Percentiles rank a stretch among this genome's conserved stretches.
Conservation (phyloP, 257 asterid genomes). For the Scutellaria minor region DNA sequence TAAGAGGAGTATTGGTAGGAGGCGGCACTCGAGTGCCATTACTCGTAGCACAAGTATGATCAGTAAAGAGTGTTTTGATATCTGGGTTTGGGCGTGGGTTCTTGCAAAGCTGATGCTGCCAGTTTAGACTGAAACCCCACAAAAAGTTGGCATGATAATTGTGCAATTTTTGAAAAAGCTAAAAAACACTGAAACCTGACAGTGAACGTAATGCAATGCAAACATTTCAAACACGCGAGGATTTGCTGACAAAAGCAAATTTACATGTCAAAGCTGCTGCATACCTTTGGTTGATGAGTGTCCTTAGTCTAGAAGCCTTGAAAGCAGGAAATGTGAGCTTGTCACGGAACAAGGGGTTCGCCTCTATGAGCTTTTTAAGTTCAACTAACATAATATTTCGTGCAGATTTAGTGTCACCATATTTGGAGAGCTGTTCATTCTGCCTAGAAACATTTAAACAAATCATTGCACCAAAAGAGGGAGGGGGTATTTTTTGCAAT, state of each 20-base stretch:
- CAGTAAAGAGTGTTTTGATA: conserved; percentile 86
- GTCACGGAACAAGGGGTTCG: conserved; percentile 91
- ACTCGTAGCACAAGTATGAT: conserved; percentile 81
- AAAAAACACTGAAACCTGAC: conserved; percentile 21
- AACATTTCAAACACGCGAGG: conserved; percentile 21
- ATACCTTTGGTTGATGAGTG: conserved; percentile 92
- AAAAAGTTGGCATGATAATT: conserved; percentile 26
- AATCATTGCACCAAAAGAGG: conserved; percentile 18
- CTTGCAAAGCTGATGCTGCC: conserved; percentile 99
- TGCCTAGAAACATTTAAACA: conserved; percentile 59
- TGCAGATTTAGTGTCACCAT: conserved; percentile 94
- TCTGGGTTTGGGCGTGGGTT: conserved; percentile 96
- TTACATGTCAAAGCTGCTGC: conserved; percentile 23
- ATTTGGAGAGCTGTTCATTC: conserved; percentile 96
- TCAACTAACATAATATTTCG: conserved; percentile 88
- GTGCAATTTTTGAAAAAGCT: conserved; percentile 13
- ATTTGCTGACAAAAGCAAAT: conserved; percentile 16
- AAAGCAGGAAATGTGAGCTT: conserved; percentile 80
- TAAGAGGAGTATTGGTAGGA: conserved; percentile 63
- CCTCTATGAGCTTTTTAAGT: conserved; percentile 87
- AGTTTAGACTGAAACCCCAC: conserved; percentile 72
- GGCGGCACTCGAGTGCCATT: conserved; percentile 80
- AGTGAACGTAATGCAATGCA: conserved; percentile 22
- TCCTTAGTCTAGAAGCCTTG: conserved; percentile 88
- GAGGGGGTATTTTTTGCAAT: background rate